Evolutionary conservation across 192 early-diverging fungal genomes (phyloP).

Genomic region (Chytriomyces confervae): DNA sequence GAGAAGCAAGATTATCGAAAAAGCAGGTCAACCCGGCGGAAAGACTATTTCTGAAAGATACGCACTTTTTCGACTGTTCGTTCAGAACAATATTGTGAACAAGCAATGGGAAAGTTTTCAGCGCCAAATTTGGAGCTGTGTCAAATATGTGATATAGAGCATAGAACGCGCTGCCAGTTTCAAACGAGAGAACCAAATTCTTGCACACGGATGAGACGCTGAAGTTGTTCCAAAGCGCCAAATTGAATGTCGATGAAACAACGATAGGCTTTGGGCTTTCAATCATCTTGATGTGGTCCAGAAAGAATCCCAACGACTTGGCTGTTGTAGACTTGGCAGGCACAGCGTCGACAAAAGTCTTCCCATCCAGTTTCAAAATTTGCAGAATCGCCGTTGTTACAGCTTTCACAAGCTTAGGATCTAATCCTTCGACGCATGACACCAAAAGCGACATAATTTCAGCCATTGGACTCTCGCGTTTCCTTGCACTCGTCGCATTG

Average conservation of each 20-base stretch:
- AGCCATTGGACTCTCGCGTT: background rate
- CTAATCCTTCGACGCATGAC: conserved; percentile 3
- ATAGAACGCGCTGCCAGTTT: background rate
- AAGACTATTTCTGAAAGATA: background rate
- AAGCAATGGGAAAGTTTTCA: conserved; percentile 15
- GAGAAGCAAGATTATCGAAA: conserved; percentile 8
- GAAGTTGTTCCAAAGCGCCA: conserved; percentile 8
- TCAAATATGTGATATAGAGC: background rate
- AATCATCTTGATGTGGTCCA: too few species aligned
- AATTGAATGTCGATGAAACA: background rate
- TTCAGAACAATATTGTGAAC: conserved; percentile 17
- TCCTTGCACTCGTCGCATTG: background rate
- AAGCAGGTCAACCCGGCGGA: conserved; percentile 9
- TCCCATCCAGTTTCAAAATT: background rate
- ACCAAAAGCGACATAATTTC: conserved; percentile 9
- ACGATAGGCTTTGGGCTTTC: too few species aligned
- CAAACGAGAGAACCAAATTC: conserved; percentile 23
- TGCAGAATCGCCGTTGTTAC: background rate
- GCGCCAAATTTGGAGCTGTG: conserved; percentile 12
- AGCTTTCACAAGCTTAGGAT: background rate
- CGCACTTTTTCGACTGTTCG: background rate
- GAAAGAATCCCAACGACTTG: too few species aligned
- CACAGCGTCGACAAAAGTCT: background rate
- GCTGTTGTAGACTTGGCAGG: background rate
- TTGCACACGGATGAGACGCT: background rate